Base-by-base conservation (phyloP, 140 eudicot genomes). In the Erigeron philadelphicus region DNA sequence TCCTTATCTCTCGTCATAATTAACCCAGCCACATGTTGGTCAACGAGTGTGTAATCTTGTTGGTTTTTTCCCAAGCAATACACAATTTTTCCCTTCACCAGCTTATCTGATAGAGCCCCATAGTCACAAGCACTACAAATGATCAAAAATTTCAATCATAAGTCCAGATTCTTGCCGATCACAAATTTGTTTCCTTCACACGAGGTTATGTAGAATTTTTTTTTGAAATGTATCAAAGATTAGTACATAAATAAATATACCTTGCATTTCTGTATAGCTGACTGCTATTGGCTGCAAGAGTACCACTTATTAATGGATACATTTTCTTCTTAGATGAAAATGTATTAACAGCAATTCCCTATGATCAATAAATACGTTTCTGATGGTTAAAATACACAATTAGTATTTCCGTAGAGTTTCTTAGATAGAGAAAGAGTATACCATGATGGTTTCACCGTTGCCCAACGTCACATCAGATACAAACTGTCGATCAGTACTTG, bases 331-430 rank as follows among this genome's bases (percentile, higher is more conserved):
- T 81, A 0, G 87, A 76, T n/a, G 79, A 46, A 74, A 79, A 92
- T 49, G 96, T 84, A 74, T 92, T 88, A 9, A 92, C 74, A 16
- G 95, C 75, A 67, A 73, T 71, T 54, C 98, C 98, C 98, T 92
- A 62, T 31, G 38, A 31, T 23, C 64, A 41, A 10, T 11, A 72
- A 52, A 72, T 71, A 76, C 17, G 58, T 7, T 23, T 23, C 11
- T 3, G n/a, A 68, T 43, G 48, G 53, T 70, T 60, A 81, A 61
- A 35, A 10, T 38, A 57, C 41, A 65, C 64, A 45, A 40, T 8
- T 18, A 57, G 43, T 10, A 58, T 19, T 21, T 17, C 45, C 1
- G 12, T 66, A 7, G 25, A 13, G 63, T 63, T 21, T 10, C 4
- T 49, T 46, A 55, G 75, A 19, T 73, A 71, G 66, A 17, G 49